phyloP scores from a whole-genome alignment of 2,329 filamentous ascomycete genomes.

The Penicillium sp. region DNA sequence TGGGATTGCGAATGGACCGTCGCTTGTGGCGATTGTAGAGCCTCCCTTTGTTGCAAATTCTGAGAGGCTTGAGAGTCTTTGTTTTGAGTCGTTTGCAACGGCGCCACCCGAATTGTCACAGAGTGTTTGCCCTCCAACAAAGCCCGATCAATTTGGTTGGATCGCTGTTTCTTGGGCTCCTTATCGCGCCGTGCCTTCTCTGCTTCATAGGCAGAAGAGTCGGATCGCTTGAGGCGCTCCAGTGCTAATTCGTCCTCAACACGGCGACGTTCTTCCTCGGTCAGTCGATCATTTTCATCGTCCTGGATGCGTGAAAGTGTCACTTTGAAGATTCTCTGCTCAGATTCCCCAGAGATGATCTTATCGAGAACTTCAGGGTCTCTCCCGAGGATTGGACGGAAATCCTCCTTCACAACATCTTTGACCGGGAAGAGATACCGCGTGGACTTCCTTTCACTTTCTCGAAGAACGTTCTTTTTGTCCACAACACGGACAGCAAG shows the following conservation, averaged over 20 bases:
- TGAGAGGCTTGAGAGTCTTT: too few relatives aligned
- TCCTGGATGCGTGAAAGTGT: slow-evolving; percentile 63
- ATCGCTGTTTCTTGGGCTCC: too few relatives aligned
- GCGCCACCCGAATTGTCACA: too few relatives aligned
- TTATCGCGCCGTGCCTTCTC: too few relatives aligned
- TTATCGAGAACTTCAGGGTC: slow-evolving; percentile 57
- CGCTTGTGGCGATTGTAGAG: too few relatives aligned
- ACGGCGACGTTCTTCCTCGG: slow-evolving; percentile 55
- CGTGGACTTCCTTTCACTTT: slow-evolving; percentile 50
- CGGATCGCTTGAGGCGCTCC: slow-evolving; percentile 14
- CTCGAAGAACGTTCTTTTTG: slow-evolving; percentile 67
- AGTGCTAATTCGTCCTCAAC: slow-evolving; percentile 45
- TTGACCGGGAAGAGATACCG: slow-evolving; percentile 58
- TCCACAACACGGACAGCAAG: slow-evolving; percentile 76
- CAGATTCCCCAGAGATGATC: slow-evolving; percentile 26
- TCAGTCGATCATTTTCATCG: slow-evolving; percentile 60
- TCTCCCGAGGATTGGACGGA: slow-evolving; percentile 53
- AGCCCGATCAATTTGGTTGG: too few relatives aligned
- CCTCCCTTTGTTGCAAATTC: too few relatives aligned
- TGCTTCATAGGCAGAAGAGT: too few relatives aligned
- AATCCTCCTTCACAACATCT: slow-evolving; percentile 47
- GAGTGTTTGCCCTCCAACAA: too few relatives aligned
- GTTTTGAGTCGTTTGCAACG: too few relatives aligned
- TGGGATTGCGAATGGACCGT: too few relatives aligned
- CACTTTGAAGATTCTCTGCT: slow-evolving; percentile 27